Evolutionary conservation across 306 rosid genomes (phyloP).

Genomic region (Hippophae rhamnoides): DNA sequence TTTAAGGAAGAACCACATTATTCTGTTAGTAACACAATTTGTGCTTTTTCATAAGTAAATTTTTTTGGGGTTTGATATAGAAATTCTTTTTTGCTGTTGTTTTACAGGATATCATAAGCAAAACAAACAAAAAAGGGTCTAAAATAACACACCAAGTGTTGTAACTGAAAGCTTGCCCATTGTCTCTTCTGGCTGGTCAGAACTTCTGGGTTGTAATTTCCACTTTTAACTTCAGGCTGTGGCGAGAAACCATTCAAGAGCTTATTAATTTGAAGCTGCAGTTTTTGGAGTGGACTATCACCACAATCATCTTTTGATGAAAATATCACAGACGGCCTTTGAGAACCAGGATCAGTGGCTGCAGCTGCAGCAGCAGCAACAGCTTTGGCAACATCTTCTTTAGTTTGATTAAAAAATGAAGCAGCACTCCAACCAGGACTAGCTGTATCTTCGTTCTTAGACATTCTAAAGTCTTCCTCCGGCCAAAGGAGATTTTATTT

Average conservation of each 20-base stretch:
- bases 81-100: no score
- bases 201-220: constrained; percentile 76
- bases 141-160: constrained; percentile 40
- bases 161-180: constrained; percentile 85
- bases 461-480: constrained; percentile 30
- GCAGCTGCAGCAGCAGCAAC: constrained; percentile 56
- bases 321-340: constrained; percentile 69
- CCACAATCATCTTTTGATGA: constrained; percentile 55
- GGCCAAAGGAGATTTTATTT: constrained; percentile 10
- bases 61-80: no score
- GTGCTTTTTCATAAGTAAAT: no score
- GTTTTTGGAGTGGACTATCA: constrained; percentile 60
- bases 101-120: not conserved
- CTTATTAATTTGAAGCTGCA: constrained; percentile 59
- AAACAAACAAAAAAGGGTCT: not conserved
- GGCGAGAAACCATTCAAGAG: constrained; percentile 69
- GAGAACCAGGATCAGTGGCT: constrained; percentile 51
- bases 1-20: no score
- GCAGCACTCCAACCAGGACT: constrained; percentile 69
- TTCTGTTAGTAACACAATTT: no score
- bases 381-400: constrained; percentile 77
- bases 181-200: constrained; percentile 83
- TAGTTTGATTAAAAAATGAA: constrained; percentile 63
- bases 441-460: constrained; percentile 49
- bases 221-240: constrained; percentile 48